These are phyloP conservation scores for Ormosia semicastrata DNA, from an alignment of 306 rosid genomes.

Conservation along the genomic window DNA sequence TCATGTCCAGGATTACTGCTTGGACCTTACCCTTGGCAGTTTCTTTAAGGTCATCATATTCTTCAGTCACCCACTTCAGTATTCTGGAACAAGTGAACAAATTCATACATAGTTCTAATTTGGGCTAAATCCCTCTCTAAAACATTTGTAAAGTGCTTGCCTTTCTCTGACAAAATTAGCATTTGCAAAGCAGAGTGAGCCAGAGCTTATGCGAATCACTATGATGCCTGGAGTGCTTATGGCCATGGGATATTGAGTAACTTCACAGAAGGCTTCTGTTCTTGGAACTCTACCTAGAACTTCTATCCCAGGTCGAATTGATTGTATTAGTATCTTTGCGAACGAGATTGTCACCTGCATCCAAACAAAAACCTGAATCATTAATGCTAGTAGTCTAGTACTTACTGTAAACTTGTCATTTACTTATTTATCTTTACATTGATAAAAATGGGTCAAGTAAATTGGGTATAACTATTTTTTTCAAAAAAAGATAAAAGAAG, in stretches of 20 bases:
- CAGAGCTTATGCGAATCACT: conserved; percentile 63
- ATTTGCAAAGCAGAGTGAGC: conserved; percentile 79
- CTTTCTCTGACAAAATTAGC: conserved; percentile 81
- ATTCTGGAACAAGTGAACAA: conserved; percentile 54
- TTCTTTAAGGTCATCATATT: conserved; percentile 43
- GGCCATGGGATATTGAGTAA: conserved; percentile 79
- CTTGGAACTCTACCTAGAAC: conserved; percentile 71
- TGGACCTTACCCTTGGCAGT: conserved; percentile 36
- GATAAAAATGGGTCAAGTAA: no score
- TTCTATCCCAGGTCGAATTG: conserved; percentile 74
- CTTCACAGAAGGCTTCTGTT: conserved; percentile 67
- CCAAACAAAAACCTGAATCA: conserved; percentile 26
- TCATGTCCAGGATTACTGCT: conserved; percentile 68
- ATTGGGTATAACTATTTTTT: no score
- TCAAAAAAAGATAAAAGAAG: no score
- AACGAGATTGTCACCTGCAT: conserved; percentile 74
- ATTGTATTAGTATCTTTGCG: conserved; percentile 65
- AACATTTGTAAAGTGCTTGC: conserved; percentile 39
- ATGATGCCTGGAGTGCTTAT: conserved; percentile 56
- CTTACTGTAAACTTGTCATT: no score
- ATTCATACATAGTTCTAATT: conserved; percentile 10
- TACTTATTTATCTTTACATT: no score
- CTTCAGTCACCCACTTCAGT: conserved; percentile 55
- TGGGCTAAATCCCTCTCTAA: conserved; percentile 2
- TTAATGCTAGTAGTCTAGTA: neutral